These are phyloP conservation scores for Gossypium bickii DNA, from an alignment of 345 rosid species.

Conservation along the genomic window DNA sequence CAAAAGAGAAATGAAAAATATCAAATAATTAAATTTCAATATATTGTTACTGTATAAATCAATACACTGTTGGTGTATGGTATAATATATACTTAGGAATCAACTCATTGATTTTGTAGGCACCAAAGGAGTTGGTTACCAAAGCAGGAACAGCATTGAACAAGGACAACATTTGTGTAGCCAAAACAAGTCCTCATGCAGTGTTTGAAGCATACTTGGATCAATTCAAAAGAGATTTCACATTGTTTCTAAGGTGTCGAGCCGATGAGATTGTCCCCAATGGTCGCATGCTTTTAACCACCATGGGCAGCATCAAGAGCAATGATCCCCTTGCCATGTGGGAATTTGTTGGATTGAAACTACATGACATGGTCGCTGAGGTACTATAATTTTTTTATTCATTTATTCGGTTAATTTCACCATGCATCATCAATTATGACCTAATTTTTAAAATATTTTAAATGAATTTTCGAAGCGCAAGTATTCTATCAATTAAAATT, in stretches of 20 bases:
- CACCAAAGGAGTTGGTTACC: conserved; percentile 9
- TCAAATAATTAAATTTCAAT: no score
- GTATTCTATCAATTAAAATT: no score
- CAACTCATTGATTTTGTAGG: background rate
- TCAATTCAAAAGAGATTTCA: conserved; percentile 25
- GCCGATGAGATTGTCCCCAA: conserved; percentile 24
- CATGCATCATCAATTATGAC: no score
- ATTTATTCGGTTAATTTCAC: no score
- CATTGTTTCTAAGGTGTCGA: conserved; percentile 14
- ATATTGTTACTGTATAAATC: no score
- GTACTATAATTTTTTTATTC: background rate
- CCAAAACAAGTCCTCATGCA: conserved; percentile 21
- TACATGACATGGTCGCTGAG: conserved; percentile 30
- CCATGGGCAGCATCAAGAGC: conserved; percentile 11
- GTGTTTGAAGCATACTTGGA: conserved; percentile 24
- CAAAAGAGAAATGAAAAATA: no score
- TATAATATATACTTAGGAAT: no score
- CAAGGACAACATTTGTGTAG: conserved; percentile 25
- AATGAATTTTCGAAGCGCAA: no score
- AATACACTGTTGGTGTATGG: no score
- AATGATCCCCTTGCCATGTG: conserved; percentile 10
- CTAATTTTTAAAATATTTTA: no score
- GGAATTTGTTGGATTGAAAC: conserved; percentile 14
- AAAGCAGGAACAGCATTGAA: conserved; percentile 17
- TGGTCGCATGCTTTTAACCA: conserved; percentile 22